Conservation (phyloP, 495 filamentous ascomycete species). For the Daldinia loculata region DNA sequence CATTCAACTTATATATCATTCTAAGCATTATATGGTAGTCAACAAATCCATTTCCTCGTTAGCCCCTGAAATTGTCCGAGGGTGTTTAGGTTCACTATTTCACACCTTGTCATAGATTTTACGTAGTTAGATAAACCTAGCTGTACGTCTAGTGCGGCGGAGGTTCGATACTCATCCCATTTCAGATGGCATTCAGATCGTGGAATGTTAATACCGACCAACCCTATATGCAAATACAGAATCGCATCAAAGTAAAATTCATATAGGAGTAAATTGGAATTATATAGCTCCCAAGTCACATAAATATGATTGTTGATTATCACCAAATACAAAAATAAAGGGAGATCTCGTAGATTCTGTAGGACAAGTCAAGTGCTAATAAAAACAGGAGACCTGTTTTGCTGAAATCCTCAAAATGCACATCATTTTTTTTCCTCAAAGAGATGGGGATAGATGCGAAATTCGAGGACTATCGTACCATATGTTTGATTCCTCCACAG, state of each 20-base stretch:
- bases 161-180: neutral
- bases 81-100: neutral
- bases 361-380: slow-evolving; percentile 36
- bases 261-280: neutral
- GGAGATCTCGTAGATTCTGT: slow-evolving; percentile 33
- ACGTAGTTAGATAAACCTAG: neutral
- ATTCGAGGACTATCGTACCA: slow-evolving; percentile 27
- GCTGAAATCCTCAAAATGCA: slow-evolving; percentile 31
- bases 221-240: neutral
- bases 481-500: slow-evolving; percentile 26
- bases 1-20: neutral
- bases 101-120: neutral
- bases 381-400: slow-evolving; percentile 28
- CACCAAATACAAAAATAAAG: slow-evolving; percentile 12
- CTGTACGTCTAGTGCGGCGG: neutral
- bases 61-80: neutral
- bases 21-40: neutral
- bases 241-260: neutral
- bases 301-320: neutral
- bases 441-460: slow-evolving; percentile 32
- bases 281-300: neutral
- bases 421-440: slow-evolving; percentile 30
- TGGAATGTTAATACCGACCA: neutral
- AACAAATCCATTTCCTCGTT: neutral
- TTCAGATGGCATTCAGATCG: neutral